Evolutionary conservation across 1,284 basidiomycete genomes (phyloP).

Genomic region (Rhodotorula sp.): DNA sequence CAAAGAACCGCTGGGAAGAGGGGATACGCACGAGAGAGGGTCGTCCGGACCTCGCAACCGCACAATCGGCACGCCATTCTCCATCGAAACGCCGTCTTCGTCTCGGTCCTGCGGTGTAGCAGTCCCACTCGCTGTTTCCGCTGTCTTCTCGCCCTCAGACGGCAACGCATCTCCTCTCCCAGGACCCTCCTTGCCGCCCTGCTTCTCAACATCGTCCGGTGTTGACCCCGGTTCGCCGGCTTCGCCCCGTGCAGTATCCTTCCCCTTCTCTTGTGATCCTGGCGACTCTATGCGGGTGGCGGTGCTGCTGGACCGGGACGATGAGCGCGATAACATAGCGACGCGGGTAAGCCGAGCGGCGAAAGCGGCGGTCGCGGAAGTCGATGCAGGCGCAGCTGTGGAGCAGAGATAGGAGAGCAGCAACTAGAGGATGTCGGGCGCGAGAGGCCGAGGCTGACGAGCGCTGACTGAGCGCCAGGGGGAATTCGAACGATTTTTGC

Average conservation of each 20-base stretch:
- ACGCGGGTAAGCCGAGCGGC: no score
- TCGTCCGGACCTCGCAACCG: constrained; percentile 26
- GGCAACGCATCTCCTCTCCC: not conserved
- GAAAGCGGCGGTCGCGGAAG: no score
- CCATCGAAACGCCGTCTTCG: constrained; percentile 30
- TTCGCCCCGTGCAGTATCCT: not conserved
- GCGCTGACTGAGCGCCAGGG: no score
- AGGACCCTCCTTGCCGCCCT: no score
- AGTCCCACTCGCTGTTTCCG: not conserved
- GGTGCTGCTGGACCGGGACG: not conserved
- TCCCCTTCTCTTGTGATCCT: not conserved
- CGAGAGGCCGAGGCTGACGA: no score
- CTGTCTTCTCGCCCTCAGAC: not conserved
- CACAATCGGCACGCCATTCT: constrained; percentile 33
- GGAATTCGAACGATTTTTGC: no score
- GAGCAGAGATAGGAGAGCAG: no score
- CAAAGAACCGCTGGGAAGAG: not conserved
- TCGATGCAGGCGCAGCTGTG: no score
- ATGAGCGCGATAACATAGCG: not conserved
- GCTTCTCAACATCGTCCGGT: constrained; percentile 4
- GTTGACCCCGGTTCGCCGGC: not conserved
- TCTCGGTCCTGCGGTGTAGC: constrained; percentile 11
- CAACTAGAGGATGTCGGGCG: no score
- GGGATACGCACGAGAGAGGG: constrained; percentile 13
- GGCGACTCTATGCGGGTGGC: not conserved